Evolutionary conservation across 192 early-diverging fungal genomes (phyloP).

Genomic region (Cetraspora pellucida): DNA sequence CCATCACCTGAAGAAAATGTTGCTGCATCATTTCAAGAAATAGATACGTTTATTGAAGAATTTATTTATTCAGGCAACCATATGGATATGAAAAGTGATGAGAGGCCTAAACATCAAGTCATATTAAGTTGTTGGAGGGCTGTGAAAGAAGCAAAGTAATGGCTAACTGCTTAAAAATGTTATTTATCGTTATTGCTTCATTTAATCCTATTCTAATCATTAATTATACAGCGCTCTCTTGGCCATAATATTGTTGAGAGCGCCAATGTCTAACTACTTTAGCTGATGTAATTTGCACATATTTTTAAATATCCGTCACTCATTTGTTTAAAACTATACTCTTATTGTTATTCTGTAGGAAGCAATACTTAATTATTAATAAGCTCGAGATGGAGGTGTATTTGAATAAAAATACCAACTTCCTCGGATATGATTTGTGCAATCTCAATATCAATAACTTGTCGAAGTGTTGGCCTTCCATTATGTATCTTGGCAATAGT

Average conservation of each 20-base stretch:
- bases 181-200: neutral
- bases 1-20: constrained; percentile 90
- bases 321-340: no score
- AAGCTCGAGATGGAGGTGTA: constrained; percentile 43
- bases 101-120: constrained; percentile 75
- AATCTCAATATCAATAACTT: constrained; percentile 85
- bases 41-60: constrained; percentile 54
- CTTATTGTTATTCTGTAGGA: constrained; percentile 9
- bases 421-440: constrained; percentile 49
- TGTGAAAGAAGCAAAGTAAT: constrained; percentile 78
- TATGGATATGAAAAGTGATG: neutral
- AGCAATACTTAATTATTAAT: constrained; percentile 20
- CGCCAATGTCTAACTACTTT: constrained; percentile 42
- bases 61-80: constrained; percentile 39
- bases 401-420: constrained; percentile 34
- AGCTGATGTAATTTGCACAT: constrained; percentile 6
- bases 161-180: neutral
- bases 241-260: constrained; percentile 50
- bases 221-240: constrained; percentile 43
- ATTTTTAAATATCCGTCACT: no score
- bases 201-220: constrained; percentile 7
- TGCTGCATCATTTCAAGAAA: constrained; percentile 77
- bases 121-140: constrained; percentile 91
- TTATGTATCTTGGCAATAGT: constrained; percentile 85
- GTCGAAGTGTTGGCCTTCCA: constrained; percentile 89